Conservation (phyloP, 2,329 filamentous ascomycete genomes). For the Dothiorella sarmentorum region DNA sequence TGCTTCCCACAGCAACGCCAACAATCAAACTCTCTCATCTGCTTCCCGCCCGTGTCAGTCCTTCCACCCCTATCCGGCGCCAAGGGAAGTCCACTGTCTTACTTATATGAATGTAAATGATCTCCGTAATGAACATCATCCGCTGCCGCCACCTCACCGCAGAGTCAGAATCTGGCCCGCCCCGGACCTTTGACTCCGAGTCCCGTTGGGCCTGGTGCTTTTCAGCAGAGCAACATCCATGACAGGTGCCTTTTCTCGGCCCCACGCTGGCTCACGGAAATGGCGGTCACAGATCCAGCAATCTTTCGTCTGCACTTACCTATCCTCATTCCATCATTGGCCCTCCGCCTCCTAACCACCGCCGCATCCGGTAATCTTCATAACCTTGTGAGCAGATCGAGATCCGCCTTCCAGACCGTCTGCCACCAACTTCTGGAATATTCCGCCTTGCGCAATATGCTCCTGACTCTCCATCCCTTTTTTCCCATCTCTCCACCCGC, state of each 20-base stretch:
- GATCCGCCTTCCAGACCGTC: neutral
- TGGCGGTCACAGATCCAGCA: neutral
- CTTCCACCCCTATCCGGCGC: neutral
- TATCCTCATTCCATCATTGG: neutral
- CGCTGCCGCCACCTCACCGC: neutral
- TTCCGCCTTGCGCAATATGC: constrained; percentile 1
- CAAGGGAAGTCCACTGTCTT: constrained; percentile 1
- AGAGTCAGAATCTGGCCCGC: neutral
- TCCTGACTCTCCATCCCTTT: neutral
- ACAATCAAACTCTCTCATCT: neutral
- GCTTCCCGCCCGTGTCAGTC: neutral
- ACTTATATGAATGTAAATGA: constrained; percentile 12
- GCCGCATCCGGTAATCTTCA: neutral
- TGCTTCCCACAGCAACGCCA: neutral
- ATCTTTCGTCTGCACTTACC: neutral
- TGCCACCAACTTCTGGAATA: neutral
- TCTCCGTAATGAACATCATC: constrained; percentile 8
- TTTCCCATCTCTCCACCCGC: neutral
- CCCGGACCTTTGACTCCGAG: neutral
- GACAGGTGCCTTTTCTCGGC: neutral
- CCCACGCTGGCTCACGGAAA: neutral
- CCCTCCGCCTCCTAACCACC: neutral
- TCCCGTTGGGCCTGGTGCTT: neutral
- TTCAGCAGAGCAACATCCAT: neutral
- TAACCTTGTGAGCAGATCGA: neutral